phyloP scores from a whole-genome alignment of 108 stramenopile genomes.

The Asterionellopsis glacialis region DNA sequence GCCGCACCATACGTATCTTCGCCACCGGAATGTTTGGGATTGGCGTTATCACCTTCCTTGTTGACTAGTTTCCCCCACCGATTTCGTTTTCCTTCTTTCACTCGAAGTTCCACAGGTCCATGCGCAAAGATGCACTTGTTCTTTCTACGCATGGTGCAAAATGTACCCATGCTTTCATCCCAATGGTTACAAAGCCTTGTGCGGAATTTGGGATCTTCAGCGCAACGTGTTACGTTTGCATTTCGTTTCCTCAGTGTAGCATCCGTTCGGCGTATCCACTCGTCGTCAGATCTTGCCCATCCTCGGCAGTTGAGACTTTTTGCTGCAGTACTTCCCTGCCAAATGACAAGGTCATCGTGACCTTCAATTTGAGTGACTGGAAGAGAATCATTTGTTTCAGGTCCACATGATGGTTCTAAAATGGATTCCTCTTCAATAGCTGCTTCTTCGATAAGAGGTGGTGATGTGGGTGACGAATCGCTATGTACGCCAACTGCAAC shows the following conservation, averaged over 20 bases:
- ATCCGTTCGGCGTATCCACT: constrained; percentile 63
- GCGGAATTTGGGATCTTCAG: constrained; percentile 88
- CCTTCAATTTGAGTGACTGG: neutral
- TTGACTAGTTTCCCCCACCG: constrained; percentile 91
- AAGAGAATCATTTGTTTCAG: neutral
- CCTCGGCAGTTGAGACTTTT: constrained; percentile 70
- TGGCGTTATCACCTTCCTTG: constrained; percentile 68
- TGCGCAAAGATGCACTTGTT: constrained; percentile 95
- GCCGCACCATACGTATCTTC: constrained; percentile 89
- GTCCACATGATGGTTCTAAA: no score
- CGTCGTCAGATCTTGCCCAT: constrained; percentile 81
- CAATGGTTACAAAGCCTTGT: constrained; percentile 93
- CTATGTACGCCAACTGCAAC: neutral
- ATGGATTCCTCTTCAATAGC: neutral
- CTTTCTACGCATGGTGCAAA: constrained; percentile 88
- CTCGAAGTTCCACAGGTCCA: constrained; percentile 89
- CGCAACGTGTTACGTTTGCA: constrained; percentile 62
- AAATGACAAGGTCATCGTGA: constrained; percentile 55
- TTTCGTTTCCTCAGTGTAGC: constrained; percentile 58
- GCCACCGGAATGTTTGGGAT: constrained; percentile 82
- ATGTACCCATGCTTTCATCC: constrained; percentile 70
- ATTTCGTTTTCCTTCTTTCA: constrained; percentile 85
- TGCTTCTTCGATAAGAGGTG: neutral
- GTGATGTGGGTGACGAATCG: no score
- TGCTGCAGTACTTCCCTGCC: constrained; percentile 78